These are phyloP conservation scores for Trichoderma reesei DNA, from an alignment of 495 filamentous ascomycete species.

Conservation along the genomic window DNA sequence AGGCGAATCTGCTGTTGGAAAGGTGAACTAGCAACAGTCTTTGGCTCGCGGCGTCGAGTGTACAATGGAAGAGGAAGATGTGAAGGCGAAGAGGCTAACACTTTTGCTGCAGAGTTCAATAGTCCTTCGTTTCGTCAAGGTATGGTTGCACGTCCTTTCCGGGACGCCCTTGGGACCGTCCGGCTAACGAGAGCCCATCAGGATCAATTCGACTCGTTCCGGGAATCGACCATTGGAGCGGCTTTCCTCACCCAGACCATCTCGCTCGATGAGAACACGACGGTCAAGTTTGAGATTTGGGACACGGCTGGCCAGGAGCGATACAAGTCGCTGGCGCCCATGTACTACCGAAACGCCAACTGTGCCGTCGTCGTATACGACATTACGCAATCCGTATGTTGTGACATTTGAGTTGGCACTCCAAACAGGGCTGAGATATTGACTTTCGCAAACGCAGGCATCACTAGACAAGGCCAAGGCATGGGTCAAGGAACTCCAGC, in stretches of 20 bases:
- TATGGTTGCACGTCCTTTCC: slow-evolving; percentile 26
- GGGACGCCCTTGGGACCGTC: background rate
- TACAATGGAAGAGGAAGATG: background rate
- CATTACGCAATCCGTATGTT: slow-evolving; percentile 91
- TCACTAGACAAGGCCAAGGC: slow-evolving; percentile 97
- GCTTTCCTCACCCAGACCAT: slow-evolving; percentile 99
- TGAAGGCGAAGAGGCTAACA: slow-evolving; percentile 34
- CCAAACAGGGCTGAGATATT: slow-evolving; percentile 12
- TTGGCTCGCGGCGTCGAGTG: background rate
- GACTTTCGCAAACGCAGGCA: slow-evolving; percentile 42
- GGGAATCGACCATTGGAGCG: slow-evolving; percentile 97
- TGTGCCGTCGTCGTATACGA: slow-evolving; percentile 98
- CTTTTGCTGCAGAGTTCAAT: slow-evolving; percentile 69
- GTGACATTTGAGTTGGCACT: slow-evolving; percentile 2
- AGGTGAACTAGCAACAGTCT: slow-evolving; percentile 45
- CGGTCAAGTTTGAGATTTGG: slow-evolving; percentile 99
- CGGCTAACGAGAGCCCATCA: slow-evolving; percentile 24
- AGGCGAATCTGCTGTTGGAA: slow-evolving; percentile 98
- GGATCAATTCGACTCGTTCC: slow-evolving; percentile 99
- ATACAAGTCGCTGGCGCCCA: slow-evolving; percentile 95
- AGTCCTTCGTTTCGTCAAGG: slow-evolving; percentile 96
- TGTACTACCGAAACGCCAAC: slow-evolving; percentile 99
- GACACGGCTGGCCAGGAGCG: slow-evolving; percentile 97
- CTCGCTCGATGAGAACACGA: slow-evolving; percentile 91
- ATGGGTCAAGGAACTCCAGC: slow-evolving; percentile 98